These are phyloP conservation scores for Trichoderma aggressivum DNA, from an alignment of 2,329 filamentous ascomycete species.

Conservation along the genomic window DNA sequence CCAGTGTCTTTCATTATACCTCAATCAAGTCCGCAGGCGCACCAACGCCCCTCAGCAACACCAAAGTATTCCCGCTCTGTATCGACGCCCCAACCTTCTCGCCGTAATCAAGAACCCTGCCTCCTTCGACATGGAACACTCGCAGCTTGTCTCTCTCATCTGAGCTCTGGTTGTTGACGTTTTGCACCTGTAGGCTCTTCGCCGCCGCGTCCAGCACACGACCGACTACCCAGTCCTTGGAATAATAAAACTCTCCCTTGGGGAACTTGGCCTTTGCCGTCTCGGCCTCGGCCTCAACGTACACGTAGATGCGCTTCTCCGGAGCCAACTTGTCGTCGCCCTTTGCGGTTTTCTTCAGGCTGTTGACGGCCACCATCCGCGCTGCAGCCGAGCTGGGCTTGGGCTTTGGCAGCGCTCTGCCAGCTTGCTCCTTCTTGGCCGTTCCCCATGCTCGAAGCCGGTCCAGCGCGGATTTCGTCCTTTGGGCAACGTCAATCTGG, in stretches of 20 bases:
- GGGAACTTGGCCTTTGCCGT: slow-evolving; percentile 81
- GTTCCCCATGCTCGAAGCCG: slow-evolving; percentile 77
- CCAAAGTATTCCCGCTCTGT: slow-evolving; percentile 83
- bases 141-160: slow-evolving; percentile 76
- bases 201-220: slow-evolving; percentile 76
- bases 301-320: slow-evolving; percentile 86
- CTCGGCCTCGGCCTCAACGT: slow-evolving; percentile 85
- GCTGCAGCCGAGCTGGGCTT: slow-evolving; percentile 62
- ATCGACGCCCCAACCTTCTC: slow-evolving; percentile 76
- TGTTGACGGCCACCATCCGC: slow-evolving; percentile 66
- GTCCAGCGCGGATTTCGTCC: slow-evolving; percentile 70
- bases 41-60: slow-evolving; percentile 80
- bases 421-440: slow-evolving; percentile 65
- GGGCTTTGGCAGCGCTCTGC: slow-evolving; percentile 56
- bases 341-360: slow-evolving; percentile 82
- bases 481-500: slow-evolving; percentile 53
- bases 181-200: slow-evolving; percentile 72
- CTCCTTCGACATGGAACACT: slow-evolving; percentile 91
- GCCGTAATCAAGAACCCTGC: slow-evolving; percentile 78
- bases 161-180: slow-evolving; percentile 74
- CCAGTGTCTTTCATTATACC: slow-evolving; percentile 9
- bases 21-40: slow-evolving; percentile 72
- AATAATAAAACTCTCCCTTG: slow-evolving; percentile 76
- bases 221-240: slow-evolving; percentile 84
- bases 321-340: slow-evolving; percentile 77